These are phyloP conservation scores for Ulmus americana DNA, from an alignment of 331 rosid genomes.

Conservation along the genomic window DNA sequence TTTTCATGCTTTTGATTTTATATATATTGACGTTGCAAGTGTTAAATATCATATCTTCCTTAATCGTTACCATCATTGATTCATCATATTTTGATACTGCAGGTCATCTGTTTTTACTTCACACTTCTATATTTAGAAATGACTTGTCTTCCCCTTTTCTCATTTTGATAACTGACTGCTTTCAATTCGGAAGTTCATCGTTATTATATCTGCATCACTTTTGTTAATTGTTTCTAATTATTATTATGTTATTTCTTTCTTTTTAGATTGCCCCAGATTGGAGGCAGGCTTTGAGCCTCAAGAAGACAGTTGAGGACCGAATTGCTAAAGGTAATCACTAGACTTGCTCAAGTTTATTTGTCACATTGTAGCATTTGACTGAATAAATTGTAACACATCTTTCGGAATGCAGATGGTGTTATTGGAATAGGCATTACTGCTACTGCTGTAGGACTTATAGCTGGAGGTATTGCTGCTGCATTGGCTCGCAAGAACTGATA, in stretches of 20 bases:
- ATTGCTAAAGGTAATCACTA: slow-evolving; percentile 56
- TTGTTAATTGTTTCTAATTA: not conserved
- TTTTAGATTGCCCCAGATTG: slow-evolving; percentile 85
- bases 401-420: slow-evolving; percentile 63
- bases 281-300: slow-evolving; percentile 71
- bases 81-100: not conserved
- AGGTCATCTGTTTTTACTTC: not conserved
- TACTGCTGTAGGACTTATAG: slow-evolving; percentile 74
- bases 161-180: not conserved
- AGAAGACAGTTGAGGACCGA: slow-evolving; percentile 48
- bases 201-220: not conserved
- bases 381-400: slow-evolving; percentile 4
- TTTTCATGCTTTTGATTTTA: not conserved
- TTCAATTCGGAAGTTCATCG: not conserved
- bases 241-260: not conserved
- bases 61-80: not conserved
- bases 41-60: not conserved
- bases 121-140: not conserved
- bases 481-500: slow-evolving; percentile 49
- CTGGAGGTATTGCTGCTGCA: slow-evolving; percentile 72
- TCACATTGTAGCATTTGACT: not conserved
- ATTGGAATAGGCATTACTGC: slow-evolving; percentile 82
- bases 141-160: not conserved
- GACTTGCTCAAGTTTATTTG: slow-evolving; percentile 7
- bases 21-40: not conserved